Evolutionary conservation across 768 basidiomycete species (phyloP), one percentile per base, ranked within the genome.

Genomic region (Tricholomella constricta): DNA sequence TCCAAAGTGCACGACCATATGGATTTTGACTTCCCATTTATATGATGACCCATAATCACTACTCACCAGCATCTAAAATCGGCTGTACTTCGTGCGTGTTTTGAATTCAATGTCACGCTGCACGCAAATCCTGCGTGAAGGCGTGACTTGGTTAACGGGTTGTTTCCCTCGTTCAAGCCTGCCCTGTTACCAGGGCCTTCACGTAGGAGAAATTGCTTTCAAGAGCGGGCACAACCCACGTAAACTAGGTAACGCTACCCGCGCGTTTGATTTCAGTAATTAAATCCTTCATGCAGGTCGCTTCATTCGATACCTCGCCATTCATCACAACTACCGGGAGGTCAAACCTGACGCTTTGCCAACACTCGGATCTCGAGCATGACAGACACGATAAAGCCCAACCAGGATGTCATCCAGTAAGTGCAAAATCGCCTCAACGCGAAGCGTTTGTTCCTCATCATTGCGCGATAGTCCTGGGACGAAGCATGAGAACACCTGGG

Each of bases 301-400:
- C n/a, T 45, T 48, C 17, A 10, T 47, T 15, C 68, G 72, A 4
- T 56, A 26, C 22, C 52, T 57, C 29, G 56, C 56, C 7, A 57
- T 29, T 12, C 44, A 41, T 37, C 52, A 57, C 29, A 50, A 54
- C 12, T 57, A 45, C 36, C 46, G 32, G n/a, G 72, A 73, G 51
- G 51, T 68, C 27, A 53, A 27, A 1, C 69, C 69, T 2, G 55
- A 72, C 49, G 64, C 65, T 75, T 69, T 40, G 55, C 65, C 6
- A 66, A 70, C 51, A 75, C 69, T 51, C 68, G 70, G 6, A 57
- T 66, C 20, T 72, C 72, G 3, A 56, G 62, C 3, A 32, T 57
- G 7, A 49, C 70, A 17, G 71, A 69, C 49, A 69, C 67, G 5
- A 55, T 45, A 17, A 68, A 59, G 53, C 38, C 38, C 55, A 15